A percentile compares a stretch with the other conserved stretches of the same genome.
Evolutionary conservation across 164 flowering plant genomes (phyloP).

Genomic region (Cinnamomum micranthum): DNA sequence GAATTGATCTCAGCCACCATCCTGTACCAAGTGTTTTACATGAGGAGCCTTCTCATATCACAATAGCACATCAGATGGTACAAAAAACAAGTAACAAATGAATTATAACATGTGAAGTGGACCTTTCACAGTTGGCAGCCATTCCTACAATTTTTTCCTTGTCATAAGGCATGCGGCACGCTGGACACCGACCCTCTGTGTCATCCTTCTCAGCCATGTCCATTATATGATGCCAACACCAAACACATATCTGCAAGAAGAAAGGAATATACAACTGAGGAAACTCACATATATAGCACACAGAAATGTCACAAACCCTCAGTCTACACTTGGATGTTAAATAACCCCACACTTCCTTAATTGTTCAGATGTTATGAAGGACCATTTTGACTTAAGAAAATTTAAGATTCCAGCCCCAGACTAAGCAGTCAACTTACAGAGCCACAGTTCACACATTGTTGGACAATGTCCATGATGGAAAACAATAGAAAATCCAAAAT

Average conservation of each 20-base stretch:
- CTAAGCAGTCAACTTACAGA: no score
- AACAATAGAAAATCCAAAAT: no score
- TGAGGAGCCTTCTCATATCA: neutral
- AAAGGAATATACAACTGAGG: neutral
- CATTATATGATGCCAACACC: slow-evolving; percentile 99
- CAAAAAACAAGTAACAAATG: neutral
- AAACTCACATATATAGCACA: no score
- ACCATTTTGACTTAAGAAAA: no score
- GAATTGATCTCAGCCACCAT: slow-evolving; percentile 67
- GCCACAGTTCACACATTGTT: no score
- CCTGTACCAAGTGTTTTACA: slow-evolving; percentile 25
- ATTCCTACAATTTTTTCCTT: slow-evolving; percentile 92
- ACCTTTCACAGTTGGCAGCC: slow-evolving; percentile 81
- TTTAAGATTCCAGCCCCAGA: no score
- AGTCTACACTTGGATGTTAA: no score
- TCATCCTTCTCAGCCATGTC: slow-evolving; percentile 99
- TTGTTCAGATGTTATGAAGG: no score
- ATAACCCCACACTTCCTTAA: no score
- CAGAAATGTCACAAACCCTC: no score
- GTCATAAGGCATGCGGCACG: slow-evolving; percentile 87
- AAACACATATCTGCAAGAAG: slow-evolving; percentile 74
- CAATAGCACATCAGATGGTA: neutral
- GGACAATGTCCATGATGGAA: no score
- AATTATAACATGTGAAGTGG: neutral
- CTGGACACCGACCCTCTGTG: slow-evolving; percentile 94